A percentile compares a stretch with the other conserved stretches of the same genome.
phyloP scores from a whole-genome alignment of 768 basidiomycete species.

The Mycena venus region DNA sequence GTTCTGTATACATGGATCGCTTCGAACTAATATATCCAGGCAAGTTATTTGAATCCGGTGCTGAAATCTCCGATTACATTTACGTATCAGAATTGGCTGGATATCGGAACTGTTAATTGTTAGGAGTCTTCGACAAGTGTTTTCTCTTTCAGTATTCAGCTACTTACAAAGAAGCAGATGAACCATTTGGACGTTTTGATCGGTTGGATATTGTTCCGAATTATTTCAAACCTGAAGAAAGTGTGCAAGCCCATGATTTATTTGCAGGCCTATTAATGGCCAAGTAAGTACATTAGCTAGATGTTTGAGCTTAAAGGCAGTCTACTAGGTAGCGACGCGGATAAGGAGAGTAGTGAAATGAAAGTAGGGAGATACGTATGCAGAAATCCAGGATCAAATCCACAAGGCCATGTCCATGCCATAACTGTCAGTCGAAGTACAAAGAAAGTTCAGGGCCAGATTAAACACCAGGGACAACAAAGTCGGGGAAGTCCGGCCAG shows the following conservation, averaged over 20 bases:
- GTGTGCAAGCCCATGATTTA: not conserved
- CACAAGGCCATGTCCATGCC: not conserved
- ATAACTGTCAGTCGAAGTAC: slow-evolving; percentile 1
- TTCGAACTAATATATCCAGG: too few species aligned
- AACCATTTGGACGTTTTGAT: too few species aligned
- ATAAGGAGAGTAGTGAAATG: not conserved
- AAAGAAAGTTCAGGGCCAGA: not conserved
- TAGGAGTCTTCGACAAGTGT: too few species aligned
- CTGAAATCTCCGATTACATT: too few species aligned
- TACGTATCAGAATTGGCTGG: too few species aligned
- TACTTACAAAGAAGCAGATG: too few species aligned
- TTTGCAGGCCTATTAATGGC: not conserved
- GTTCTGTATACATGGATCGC: too few species aligned
- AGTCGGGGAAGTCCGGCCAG: slow-evolving; percentile 81
- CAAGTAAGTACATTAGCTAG: not conserved
- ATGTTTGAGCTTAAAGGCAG: not conserved
- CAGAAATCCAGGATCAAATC: not conserved
- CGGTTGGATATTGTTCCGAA: too few species aligned
- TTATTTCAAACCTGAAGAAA: not conserved
- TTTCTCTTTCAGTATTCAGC: too few species aligned
- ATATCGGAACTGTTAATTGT: too few species aligned
- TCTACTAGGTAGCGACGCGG: not conserved
- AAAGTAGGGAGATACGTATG: not conserved
- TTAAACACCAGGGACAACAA: slow-evolving; percentile 74
- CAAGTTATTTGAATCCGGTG: too few species aligned